Base-by-base conservation (phyloP, 2,329 filamentous ascomycete genomes). In the Fusarium sterilihyphosum region DNA sequence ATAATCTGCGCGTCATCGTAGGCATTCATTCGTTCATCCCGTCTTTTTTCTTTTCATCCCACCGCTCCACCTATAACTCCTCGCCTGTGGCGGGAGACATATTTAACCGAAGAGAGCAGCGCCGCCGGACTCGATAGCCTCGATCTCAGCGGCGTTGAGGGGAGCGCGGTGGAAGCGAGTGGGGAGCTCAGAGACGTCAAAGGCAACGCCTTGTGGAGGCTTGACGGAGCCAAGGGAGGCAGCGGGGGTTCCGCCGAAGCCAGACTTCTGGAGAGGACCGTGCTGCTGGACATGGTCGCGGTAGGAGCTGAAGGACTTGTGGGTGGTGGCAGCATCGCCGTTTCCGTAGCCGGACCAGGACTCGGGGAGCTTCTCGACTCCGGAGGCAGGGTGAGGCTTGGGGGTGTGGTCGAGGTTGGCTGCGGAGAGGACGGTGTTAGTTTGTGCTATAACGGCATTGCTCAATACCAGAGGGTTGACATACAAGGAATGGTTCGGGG, bases 71-170 rank as follows among this genome's bases (percentile, higher is more conserved):
- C 75, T 61, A 41, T 72, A 41, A 66, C 64, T 74, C 75, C 71
- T 74, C 67, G 63, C 67, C 58, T 38, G 38, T 53, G 57, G 53
- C 61, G 47, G 66, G 61, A 72, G 63, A 43, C 35, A 68, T 33
- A 66, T 74, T 79, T 82, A 89, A 72, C 85, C 85, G 73, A 88
- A 83, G 65, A 87, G 81, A 41, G 88, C 84, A 40, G 96, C 96
- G 65, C 96, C 96, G 63, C 95, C 96, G 64, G 94, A 96, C 90
- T 98, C 95, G 80, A 99, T 90, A 29, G 95, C 95, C 83, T 98
- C 96, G 70, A 99, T 99, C 89, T 99, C 96, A 49, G 92, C 91
- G 77, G 92, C 84, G 43, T 90, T 92, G 85, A 95, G 93, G 18
- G 91, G 89, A 56, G 90, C 86, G 74, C 94, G 90, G 80, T 92